Percentiles rank a stretch among this genome's conserved stretches.
phyloP scores from a whole-genome alignment of 2,329 filamentous ascomycete species.

The Penicillium sp. region DNA sequence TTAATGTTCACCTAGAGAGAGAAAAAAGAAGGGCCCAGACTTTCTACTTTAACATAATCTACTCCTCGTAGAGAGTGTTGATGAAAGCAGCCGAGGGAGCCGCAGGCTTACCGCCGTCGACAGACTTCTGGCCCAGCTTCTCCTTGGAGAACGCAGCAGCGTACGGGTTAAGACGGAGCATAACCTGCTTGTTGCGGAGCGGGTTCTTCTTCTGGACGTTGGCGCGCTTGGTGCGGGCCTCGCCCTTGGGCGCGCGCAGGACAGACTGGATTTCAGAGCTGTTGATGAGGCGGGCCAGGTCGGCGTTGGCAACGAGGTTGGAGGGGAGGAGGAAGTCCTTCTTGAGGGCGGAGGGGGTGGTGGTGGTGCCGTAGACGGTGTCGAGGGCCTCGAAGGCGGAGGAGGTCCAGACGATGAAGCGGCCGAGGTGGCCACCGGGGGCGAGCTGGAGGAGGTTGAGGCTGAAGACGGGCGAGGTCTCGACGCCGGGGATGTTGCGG shows the following conservation, averaged over 20 bases:
- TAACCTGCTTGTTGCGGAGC: constrained; percentile 97
- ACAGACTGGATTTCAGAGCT: constrained; percentile 97
- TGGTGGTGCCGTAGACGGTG: constrained; percentile 94
- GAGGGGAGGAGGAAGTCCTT: constrained; percentile 98
- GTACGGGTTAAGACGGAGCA: constrained; percentile 98
- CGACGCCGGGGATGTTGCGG: constrained; percentile 98
- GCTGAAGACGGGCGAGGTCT: constrained; percentile 90
- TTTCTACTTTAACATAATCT: constrained; percentile 31
- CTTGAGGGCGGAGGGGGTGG: constrained; percentile 88
- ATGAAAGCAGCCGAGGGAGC: constrained; percentile 59
- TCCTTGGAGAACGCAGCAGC: constrained; percentile 87
- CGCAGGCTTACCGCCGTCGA: constrained; percentile 66
- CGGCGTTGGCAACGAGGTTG: constrained; percentile 90
- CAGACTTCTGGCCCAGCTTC: constrained; percentile 75
- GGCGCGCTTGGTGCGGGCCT: constrained; percentile 84
- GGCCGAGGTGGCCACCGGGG: constrained; percentile 96
- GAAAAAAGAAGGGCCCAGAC: constrained; percentile 22
- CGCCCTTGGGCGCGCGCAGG: constrained; percentile 87
- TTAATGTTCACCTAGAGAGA: neutral
- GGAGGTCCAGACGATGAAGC: constrained; percentile 99
- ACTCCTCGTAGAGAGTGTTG: constrained; percentile 57
- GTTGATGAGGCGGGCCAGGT: constrained; percentile 98
- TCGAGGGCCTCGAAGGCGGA: constrained; percentile 95
- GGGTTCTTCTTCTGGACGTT: constrained; percentile 99
- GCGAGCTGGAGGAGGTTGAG: constrained; percentile 99